phyloP scores from a whole-genome alignment of 805 yeast species.

The Kurtzmaniella cleridarum region DNA sequence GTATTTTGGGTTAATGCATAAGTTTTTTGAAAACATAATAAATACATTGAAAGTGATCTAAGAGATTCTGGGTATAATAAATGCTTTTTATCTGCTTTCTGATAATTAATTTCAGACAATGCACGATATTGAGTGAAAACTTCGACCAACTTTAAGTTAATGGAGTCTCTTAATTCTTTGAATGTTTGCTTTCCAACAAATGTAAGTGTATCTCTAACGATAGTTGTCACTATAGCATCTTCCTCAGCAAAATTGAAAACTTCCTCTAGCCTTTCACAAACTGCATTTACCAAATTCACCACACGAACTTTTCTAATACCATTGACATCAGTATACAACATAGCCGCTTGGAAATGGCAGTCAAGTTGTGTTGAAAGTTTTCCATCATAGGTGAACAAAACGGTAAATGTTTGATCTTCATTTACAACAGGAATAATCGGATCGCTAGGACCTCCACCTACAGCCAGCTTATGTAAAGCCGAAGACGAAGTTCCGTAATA shows the following conservation, averaged over 20 bases:
- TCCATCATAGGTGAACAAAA: conserved; percentile 73
- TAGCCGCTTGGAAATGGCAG: conserved; percentile 86
- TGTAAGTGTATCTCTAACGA: conserved; percentile 35
- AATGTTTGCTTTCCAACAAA: conserved; percentile 36
- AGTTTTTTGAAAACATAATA: conserved; percentile 66
- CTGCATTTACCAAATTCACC: conserved; percentile 77
- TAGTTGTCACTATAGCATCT: conserved; percentile 34
- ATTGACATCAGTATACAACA: conserved; percentile 70
- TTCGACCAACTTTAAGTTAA: conserved; percentile 36
- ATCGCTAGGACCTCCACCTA: conserved; percentile 43
- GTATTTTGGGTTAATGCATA: conserved; percentile 51
- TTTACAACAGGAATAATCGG: conserved; percentile 66
- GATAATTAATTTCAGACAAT: conserved; percentile 34
- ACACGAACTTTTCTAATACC: conserved; percentile 85
- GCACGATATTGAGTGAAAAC: conserved; percentile 47
- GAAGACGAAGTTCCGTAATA: conserved; percentile 56
- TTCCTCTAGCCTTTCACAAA: conserved; percentile 65
- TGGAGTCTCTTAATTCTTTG: conserved; percentile 33
- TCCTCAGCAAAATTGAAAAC: conserved; percentile 79
- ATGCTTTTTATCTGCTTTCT: conserved; percentile 43
- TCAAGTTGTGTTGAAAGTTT: conserved; percentile 64
- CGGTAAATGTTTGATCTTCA: conserved; percentile 61
- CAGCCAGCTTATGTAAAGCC: conserved; percentile 15
- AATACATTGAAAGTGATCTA: conserved; percentile 60
- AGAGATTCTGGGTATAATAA: conserved; percentile 79